phyloP scores from a whole-genome alignment of 306 rosid genomes.

The Trifolium subterraneum region DNA sequence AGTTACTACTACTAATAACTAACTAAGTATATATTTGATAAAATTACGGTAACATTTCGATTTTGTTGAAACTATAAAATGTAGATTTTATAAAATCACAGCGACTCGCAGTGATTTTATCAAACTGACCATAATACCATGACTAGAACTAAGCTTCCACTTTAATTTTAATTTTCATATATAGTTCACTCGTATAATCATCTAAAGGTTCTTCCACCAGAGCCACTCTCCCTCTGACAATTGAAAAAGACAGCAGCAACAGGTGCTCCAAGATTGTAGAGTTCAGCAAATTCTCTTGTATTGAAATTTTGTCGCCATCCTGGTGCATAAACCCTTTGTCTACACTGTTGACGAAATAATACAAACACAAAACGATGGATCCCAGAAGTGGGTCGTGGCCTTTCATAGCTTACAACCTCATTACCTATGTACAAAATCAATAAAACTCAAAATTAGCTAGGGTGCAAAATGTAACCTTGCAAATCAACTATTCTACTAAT shows the following conservation, averaged over 20 bases:
- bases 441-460: neutral
- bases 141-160: neutral
- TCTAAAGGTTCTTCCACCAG: constrained; percentile 66
- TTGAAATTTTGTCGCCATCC: constrained; percentile 90
- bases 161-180: neutral
- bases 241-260: constrained; percentile 76
- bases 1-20: neutral
- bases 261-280: constrained; percentile 78
- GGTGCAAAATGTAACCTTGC: neutral
- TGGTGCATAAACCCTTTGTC: constrained; percentile 83
- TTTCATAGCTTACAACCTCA: constrained; percentile 45
- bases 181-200: neutral
- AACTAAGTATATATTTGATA: neutral
- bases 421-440: constrained; percentile 37
- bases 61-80: too few species aligned
- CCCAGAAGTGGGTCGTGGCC: constrained; percentile 73
- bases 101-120: neutral
- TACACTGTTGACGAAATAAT: constrained; percentile 67
- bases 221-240: constrained; percentile 78
- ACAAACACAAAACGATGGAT: constrained; percentile 74
- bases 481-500: neutral
- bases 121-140: too few species aligned
- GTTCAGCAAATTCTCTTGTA: constrained; percentile 77
- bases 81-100: too few species aligned
- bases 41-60: too few species aligned